Percentiles rank a stretch among this genome's conserved stretches.
Conservation (phyloP, 176 grass and related monocot species). For the Luzula sylvatica region DNA sequence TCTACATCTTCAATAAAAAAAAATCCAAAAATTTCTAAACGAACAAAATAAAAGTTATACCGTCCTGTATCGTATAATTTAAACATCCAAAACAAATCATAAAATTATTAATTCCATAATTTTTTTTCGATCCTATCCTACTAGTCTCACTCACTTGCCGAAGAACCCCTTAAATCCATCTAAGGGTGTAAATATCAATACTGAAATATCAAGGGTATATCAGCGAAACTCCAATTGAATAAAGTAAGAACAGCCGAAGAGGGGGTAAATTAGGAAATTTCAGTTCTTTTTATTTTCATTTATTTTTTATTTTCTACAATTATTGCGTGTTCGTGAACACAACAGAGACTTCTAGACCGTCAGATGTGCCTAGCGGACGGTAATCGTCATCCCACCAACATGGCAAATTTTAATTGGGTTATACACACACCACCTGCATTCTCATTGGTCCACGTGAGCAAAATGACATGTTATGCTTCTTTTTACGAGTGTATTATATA, state of each 20-base stretch:
- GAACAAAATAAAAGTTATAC: no score
- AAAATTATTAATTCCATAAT: no score
- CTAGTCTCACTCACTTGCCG: no score
- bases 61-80: no score
- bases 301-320: not conserved
- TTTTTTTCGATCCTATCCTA: no score
- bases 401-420: conserved; percentile 13
- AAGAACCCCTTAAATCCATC: no score
- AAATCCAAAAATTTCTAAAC: no score
- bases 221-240: not conserved
- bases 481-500: not conserved
- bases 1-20: no score
- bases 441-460: not conserved
- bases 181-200: no score
- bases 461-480: not conserved
- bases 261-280: no score
- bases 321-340: not conserved
- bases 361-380: conserved; percentile 16
- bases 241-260: not conserved
- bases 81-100: no score
- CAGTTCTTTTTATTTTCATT: no score
- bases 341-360: conserved; percentile 18
- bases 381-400: conserved; percentile 18
- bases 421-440: not conserved
- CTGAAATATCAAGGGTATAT: not conserved